Evolutionary conservation across 1,284 basidiomycete species (phyloP).

Genomic region (Tylopilus microsporus): DNA sequence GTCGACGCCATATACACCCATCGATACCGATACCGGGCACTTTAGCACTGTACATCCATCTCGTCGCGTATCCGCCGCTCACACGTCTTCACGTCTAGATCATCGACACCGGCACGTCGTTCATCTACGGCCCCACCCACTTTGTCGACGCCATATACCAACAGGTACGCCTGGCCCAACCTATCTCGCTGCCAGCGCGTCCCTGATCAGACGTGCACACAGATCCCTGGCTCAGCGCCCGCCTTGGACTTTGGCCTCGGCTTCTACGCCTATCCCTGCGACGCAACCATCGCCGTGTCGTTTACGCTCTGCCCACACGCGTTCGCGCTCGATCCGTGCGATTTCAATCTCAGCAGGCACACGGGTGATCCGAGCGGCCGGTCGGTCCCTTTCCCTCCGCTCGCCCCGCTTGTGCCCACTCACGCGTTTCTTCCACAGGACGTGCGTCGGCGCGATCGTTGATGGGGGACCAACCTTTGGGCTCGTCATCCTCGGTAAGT

Average conservation of each 20-base stretch:
- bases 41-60: conserved; percentile 38
- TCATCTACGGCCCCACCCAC: conserved; percentile 48
- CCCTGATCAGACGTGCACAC: neutral
- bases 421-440: conserved; percentile 21
- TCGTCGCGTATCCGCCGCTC: neutral
- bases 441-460: conserved; percentile 68
- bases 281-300: conserved; percentile 31
- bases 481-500: conserved; percentile 13
- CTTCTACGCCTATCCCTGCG: conserved; percentile 52
- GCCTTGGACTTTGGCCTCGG: conserved; percentile 42
- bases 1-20: conserved; percentile 39
- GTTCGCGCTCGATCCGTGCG: conserved; percentile 49
- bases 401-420: neutral
- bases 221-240: conserved; percentile 48
- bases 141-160: conserved; percentile 41
- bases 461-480: conserved; percentile 38
- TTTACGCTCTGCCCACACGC: conserved; percentile 52
- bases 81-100: conserved; percentile 34
- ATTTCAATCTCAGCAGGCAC: conserved; percentile 64
- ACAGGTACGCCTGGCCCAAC: conserved; percentile 25
- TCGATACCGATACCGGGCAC: conserved; percentile 18
- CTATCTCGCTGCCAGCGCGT: neutral
- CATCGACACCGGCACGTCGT: conserved; percentile 58
- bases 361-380: conserved; percentile 20
- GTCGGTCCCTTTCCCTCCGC: conserved; percentile 6